Conservation (phyloP, 352 stramenopile species). For the Pythium periplocum region DNA sequence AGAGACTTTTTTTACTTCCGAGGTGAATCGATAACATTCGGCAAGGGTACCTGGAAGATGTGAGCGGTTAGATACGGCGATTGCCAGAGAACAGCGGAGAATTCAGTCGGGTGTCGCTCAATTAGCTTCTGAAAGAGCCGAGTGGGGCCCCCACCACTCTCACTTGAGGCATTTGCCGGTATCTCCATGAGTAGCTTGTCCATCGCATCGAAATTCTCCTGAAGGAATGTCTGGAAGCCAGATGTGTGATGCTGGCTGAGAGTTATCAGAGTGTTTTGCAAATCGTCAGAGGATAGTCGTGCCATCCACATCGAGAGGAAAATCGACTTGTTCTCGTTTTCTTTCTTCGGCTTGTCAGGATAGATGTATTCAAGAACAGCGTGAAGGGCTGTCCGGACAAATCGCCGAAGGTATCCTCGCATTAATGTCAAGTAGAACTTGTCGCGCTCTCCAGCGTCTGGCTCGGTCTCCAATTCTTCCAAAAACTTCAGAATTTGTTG, state of each 20-base stretch:
- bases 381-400: too few relatives aligned
- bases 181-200: slow-evolving; percentile 36
- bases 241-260: slow-evolving; percentile 22
- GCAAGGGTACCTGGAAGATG: slow-evolving; percentile 50
- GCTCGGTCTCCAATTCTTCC: too few relatives aligned
- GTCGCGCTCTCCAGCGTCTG: too few relatives aligned
- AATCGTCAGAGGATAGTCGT: slow-evolving; percentile 18
- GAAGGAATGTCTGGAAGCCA: slow-evolving; percentile 40
- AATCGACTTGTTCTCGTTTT: slow-evolving; percentile 14
- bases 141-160: not conserved
- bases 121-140: slow-evolving; percentile 55
- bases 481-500: too few relatives aligned
- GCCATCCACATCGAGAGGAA: slow-evolving; percentile 39
- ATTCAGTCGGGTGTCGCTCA: slow-evolving; percentile 46
- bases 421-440: too few relatives aligned
- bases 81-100: slow-evolving; percentile 48
- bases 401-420: too few relatives aligned
- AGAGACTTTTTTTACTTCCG: not conserved
- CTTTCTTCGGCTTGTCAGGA: not conserved
- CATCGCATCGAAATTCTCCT: slow-evolving; percentile 40
- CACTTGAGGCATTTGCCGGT: not conserved
- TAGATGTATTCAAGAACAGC: too few relatives aligned
- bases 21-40: not conserved
- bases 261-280: slow-evolving; percentile 21
- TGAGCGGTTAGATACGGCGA: slow-evolving; percentile 60